phyloP scores from a whole-genome alignment of 73 alveolate species.

The Stentor coeruleus region DNA sequence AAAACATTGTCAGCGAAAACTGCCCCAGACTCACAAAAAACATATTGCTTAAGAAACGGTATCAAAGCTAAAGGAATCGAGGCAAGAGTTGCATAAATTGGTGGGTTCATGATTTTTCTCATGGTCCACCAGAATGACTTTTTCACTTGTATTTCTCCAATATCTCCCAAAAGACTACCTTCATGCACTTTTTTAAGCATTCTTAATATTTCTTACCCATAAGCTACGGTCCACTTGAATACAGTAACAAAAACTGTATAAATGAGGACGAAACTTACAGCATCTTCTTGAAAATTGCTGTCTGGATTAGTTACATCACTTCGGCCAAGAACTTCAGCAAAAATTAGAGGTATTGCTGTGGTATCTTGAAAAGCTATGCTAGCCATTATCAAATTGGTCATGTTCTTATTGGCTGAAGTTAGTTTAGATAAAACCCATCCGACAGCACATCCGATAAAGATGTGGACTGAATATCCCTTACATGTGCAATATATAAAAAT shows the following conservation, averaged over 20 bases:
- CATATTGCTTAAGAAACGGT: not conserved
- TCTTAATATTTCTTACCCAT: conserved; percentile 1
- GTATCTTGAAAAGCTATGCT: conserved; percentile 1
- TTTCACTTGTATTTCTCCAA: not conserved
- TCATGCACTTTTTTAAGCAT: not conserved
- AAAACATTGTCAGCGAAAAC: not conserved
- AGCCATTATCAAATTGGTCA: not conserved
- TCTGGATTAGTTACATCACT: not conserved
- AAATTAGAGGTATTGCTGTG: not conserved
- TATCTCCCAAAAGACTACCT: not conserved
- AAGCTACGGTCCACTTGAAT: not conserved
- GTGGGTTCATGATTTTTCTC: not conserved
- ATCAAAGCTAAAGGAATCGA: conserved; percentile 2
- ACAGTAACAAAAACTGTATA: not conserved
- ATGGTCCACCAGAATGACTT: not conserved
- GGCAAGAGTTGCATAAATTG: not conserved
- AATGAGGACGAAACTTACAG: not conserved
- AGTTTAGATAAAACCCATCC: conserved; percentile 1
- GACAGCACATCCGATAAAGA: not conserved
- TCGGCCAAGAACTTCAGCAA: not conserved
- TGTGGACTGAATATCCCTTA: not conserved
- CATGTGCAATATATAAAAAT: not conserved
- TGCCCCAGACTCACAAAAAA: not conserved
- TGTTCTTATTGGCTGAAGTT: not conserved
- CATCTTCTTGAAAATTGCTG: not conserved